Percentiles rank a stretch among this genome's conserved stretches.
Evolutionary conservation across 768 basidiomycete species (phyloP).

Genomic region (Holtermanniella nyarrowii): DNA sequence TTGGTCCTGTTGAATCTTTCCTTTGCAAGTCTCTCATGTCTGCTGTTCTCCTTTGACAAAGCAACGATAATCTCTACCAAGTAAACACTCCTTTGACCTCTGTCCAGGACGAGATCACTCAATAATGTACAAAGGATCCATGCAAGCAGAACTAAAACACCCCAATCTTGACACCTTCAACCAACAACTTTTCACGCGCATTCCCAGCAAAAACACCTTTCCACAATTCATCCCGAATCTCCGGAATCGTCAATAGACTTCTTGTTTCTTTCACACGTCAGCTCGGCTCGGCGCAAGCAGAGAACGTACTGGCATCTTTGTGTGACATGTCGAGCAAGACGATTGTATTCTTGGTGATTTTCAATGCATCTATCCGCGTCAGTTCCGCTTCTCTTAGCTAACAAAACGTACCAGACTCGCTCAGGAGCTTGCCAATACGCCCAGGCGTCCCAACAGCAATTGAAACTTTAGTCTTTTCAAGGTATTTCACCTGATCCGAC

Average conservation of each 20-base stretch:
- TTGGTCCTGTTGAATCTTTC: no score
- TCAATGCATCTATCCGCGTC: conserved; percentile 15
- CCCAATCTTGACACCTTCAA: conserved; percentile 27
- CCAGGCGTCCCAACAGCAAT: conserved; percentile 88
- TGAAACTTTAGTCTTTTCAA: conserved; percentile 74
- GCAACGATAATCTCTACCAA: not conserved
- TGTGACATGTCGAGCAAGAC: conserved; percentile 25
- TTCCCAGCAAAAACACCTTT: conserved; percentile 30
- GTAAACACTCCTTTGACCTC: not conserved
- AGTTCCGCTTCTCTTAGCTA: not conserved
- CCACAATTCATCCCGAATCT: conserved; percentile 38
- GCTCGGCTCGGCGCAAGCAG: not conserved
- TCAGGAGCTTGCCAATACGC: conserved; percentile 68
- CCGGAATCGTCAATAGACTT: conserved; percentile 33
- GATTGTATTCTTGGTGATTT: conserved; percentile 24
- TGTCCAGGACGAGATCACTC: no score
- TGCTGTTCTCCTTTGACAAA: not conserved
- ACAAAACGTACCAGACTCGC: conserved; percentile 34
- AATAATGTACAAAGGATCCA: not conserved
- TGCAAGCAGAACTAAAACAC: conserved; percentile 28
- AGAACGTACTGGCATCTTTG: conserved; percentile 28
- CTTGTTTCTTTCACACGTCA: conserved; percentile 26
- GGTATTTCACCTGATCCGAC: conserved; percentile 70
- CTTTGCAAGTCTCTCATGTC: no score
- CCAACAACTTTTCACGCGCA: conserved; percentile 20